These are phyloP conservation scores for Emmonsiellopsis sp. DNA, from an alignment of 2,329 filamentous ascomycete species.

Conservation along the genomic window DNA sequence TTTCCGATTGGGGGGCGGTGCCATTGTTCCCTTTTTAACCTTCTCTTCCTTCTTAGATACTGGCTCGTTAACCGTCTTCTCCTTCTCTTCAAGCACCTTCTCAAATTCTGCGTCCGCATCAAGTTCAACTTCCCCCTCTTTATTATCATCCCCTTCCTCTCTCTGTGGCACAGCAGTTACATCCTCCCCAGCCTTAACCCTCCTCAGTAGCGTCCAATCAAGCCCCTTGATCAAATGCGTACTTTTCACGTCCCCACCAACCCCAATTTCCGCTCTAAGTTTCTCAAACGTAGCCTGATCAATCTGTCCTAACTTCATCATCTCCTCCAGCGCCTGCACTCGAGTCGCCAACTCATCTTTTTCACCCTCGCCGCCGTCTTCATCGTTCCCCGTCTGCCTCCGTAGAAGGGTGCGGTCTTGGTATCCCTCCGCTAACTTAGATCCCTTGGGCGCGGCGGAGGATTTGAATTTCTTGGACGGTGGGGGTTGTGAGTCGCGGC, in stretches of 20 bases:
- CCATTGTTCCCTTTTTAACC: conserved; percentile 46
- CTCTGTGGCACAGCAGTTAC: conserved; percentile 30
- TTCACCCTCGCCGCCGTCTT: conserved; percentile 30
- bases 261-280: conserved; percentile 60
- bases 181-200: conserved; percentile 43
- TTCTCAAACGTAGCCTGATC: conserved; percentile 69
- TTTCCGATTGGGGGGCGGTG: conserved; percentile 32
- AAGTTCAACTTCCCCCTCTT: conserved; percentile 17
- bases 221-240: conserved; percentile 89
- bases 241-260: conserved; percentile 68
- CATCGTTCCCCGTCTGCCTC: conserved; percentile 44
- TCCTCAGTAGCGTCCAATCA: conserved; percentile 62
- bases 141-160: conserved; percentile 17
- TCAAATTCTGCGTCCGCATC: conserved; percentile 53
- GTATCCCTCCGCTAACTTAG: conserved; percentile 70
- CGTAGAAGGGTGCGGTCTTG: conserved; percentile 67
- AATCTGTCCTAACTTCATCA: conserved; percentile 74
- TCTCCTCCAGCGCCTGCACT: conserved; percentile 70
- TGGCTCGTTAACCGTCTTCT: conserved; percentile 19
- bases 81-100: conserved; percentile 30
- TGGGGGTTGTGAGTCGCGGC: conserved; percentile 43
- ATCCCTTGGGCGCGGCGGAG: conserved; percentile 67
- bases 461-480: conserved; percentile 67
- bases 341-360: conserved; percentile 42
- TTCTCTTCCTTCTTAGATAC: conserved; percentile 25